Conservation (phyloP, 192 early-diverging fungal genomes). For the Diversispora eburnea region DNA sequence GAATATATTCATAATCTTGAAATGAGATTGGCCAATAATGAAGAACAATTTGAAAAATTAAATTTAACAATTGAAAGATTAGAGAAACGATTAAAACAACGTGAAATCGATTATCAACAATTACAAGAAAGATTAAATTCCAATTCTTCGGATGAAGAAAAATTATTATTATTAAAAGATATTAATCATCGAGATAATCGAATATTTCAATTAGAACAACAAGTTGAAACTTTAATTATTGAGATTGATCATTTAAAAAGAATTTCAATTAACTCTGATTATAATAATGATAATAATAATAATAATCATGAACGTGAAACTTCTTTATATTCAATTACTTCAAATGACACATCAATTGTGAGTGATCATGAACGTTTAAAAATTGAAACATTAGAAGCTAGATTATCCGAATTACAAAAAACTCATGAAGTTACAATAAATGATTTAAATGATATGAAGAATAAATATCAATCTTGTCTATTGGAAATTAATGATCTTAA, state of each 20-base stretch:
- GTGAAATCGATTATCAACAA: background rate
- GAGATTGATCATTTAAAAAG: conserved; percentile 7
- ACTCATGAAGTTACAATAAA: conserved; percentile 5
- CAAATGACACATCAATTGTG: too few species aligned
- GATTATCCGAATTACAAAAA: conserved; percentile 15
- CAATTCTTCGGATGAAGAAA: background rate
- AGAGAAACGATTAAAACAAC: conserved; percentile 3
- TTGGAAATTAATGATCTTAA: conserved; percentile 18
- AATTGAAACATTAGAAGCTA: conserved; percentile 2
- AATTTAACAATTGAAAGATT: background rate
- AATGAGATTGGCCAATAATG: background rate
- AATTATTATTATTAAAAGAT: conserved; percentile 1
- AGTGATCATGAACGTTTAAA: background rate
- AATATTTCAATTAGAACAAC: conserved; percentile 14
- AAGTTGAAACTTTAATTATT: conserved; percentile 1
- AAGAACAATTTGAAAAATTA: conserved; percentile 2
- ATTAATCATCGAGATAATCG: conserved; percentile 13
- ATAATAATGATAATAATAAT: too few species aligned
- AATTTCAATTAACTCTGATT: background rate
- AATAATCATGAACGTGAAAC: background rate
- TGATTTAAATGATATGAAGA: conserved; percentile 16
- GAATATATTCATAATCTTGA: conserved; percentile 22
- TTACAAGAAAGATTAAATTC: background rate
- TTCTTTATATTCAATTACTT: background rate
- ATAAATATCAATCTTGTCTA: conserved; percentile 24